Base-by-base conservation (phyloP, 768 basidiomycete species). In the Suillus tomentosus region DNA sequence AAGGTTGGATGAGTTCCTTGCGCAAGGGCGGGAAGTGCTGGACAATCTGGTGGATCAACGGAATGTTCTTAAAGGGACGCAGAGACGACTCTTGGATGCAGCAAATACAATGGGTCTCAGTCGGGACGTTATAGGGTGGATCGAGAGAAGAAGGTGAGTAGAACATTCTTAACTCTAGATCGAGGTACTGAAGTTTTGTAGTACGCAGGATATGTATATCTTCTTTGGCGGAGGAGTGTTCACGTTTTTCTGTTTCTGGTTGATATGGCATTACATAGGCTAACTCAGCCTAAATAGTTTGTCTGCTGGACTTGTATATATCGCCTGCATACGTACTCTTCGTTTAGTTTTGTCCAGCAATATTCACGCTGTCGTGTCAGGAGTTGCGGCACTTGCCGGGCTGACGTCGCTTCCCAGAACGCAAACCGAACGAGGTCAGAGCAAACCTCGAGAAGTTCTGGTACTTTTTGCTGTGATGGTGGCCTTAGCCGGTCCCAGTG, bases 91-190 rank as follows among this genome's bases (percentile, higher is more conserved):
- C 58, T 77, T 97, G 63, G 90, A 93, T 73, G 90, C 94, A 50
- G 97, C 96, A 55, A 98, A 97, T 76, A 97, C 95, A 31, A 78
- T 99, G 64, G 97, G 97, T 0, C 78, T 99, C 73, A 95, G 95
- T 75, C 84, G 95, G 65, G 86, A 96, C 73, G 96, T 96, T 40
- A 98, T 99, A 75, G 89, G 92, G 8, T 99, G 96, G 94, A 96
- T 99, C 68, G 97, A 99, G 73, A 85, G 89, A 66, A 82, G 97
- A 76, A 97, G 94, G 95, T 94, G 66, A 66, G 65, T 10, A 64
- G 45, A 64, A 36, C 19, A 50, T 60, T 43, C 53, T 59, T 17
- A 27, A 45, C 2, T 37, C 47, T 51, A 8, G 34, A 54, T 27
- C 27, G 57, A 5, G 22, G 42, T 71, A 43, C 74, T 72, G 42